Conservation (phyloP, 1,139 yeast species). For the Candida neerlandica region DNA sequence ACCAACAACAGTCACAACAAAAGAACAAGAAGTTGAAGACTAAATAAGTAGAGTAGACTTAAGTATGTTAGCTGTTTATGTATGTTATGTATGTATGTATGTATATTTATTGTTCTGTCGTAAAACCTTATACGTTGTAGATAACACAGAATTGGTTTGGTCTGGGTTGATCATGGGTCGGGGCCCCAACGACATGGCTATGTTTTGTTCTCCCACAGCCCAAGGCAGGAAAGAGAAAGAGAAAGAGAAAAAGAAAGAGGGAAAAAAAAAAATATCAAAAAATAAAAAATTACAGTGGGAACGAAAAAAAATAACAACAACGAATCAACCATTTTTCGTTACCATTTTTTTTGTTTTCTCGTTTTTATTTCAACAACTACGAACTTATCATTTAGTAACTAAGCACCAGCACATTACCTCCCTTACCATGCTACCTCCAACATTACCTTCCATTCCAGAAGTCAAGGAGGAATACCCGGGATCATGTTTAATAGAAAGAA, state of each 20-base stretch:
- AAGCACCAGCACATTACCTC: not conserved
- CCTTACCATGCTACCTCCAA: conserved; percentile 45
- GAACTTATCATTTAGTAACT: not conserved
- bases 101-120: not conserved
- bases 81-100: not conserved
- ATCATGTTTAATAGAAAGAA: conserved; percentile 53
- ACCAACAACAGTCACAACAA: conserved; percentile 8
- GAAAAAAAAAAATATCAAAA: conserved; percentile 6
- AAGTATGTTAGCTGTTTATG: not conserved
- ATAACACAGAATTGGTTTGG: too few relatives aligned
- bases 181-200: not conserved
- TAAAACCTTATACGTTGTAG: too few relatives aligned
- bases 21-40: conserved; percentile 12
- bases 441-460: conserved; percentile 51
- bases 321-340: conserved; percentile 2
- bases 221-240: not conserved
- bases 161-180: too few relatives aligned
- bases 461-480: conserved; percentile 56
- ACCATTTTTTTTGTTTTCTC: not conserved
- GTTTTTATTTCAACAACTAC: not conserved
- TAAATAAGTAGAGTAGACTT: conserved; percentile 3
- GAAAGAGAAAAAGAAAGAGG: too few relatives aligned
- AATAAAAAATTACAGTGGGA: not conserved
- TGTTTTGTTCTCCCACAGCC: not conserved
- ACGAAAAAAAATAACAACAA: not conserved